Conservation (phyloP, 1,139 yeast species). For the Kodamaea suecica region DNA sequence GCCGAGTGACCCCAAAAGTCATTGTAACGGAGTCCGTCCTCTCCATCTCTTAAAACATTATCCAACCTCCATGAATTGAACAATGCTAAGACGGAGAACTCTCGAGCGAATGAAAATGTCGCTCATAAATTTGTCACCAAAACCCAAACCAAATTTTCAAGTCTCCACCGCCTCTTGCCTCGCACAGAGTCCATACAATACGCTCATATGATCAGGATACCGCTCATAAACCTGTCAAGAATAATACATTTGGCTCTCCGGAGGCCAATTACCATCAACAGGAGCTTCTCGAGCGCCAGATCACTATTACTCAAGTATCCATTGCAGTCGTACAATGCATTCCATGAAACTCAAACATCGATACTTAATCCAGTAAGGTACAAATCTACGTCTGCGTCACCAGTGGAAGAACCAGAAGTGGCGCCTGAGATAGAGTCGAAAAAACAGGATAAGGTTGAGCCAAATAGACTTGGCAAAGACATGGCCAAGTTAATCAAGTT, state of each 20-base stretch:
- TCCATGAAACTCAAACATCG: no score
- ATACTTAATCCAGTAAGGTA: no score
- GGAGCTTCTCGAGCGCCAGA: neutral
- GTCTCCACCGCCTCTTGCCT: no score
- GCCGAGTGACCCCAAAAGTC: no score
- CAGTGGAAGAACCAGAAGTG: no score
- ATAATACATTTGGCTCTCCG: conserved; percentile 1
- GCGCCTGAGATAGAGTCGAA: neutral
- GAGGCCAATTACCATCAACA: neutral
- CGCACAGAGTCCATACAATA: neutral
- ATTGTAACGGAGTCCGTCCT: no score
- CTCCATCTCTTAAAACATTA: no score
- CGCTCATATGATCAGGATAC: neutral
- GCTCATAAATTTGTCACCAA: neutral
- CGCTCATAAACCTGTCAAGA: neutral
- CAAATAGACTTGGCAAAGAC: neutral
- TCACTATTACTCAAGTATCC: neutral
- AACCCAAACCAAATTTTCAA: neutral
- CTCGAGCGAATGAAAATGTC: neutral
- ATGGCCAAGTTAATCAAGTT: conserved; percentile 25
- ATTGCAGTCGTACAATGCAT: no score
- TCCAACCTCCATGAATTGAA: no score
- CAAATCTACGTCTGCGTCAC: no score
- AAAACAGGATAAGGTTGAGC: no score
- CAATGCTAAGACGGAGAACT: no score